A percentile compares a stretch with the other conserved stretches of the same genome.
These are phyloP conservation scores for Hypomontagnella monticulosa DNA, from an alignment of 495 filamentous ascomycete genomes.

Conservation along the genomic window DNA sequence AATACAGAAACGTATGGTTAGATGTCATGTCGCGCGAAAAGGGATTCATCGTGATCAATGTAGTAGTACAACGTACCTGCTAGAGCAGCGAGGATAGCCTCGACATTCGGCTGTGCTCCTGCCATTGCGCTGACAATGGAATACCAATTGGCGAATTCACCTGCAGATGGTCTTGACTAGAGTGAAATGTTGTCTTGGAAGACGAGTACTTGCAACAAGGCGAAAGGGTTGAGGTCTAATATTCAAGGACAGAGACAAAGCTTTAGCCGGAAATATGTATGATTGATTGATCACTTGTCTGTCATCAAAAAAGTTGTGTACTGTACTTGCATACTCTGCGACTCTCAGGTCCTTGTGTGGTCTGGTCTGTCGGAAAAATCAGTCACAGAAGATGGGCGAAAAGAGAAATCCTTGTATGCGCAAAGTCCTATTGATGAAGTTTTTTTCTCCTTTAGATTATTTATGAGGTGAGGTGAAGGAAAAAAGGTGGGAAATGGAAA, in stretches of 20 bases:
- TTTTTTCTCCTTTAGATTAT: background rate
- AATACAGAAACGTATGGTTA: conserved; percentile 7
- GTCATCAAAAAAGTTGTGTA: background rate
- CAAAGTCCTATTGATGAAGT: no score
- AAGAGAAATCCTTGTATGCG: no score
- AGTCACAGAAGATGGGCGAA: no score
- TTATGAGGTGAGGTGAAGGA: background rate
- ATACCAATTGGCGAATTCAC: background rate
- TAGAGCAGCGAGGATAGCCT: conserved; percentile 24
- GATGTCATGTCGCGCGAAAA: conserved; percentile 13
- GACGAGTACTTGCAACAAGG: conserved; percentile 10
- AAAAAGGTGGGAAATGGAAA: conserved; percentile 2
- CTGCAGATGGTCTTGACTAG: background rate
- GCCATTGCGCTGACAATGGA: conserved; percentile 31
- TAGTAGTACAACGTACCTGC: conserved; percentile 19
- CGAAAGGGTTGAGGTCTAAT: conserved; percentile 9
- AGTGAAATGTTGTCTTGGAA: background rate
- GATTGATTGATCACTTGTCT: conserved; percentile 2
- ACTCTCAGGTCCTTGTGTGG: no score
- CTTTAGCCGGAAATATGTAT: conserved; percentile 2
- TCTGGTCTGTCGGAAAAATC: no score
- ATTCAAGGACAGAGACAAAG: conserved; percentile 6
- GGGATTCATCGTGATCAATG: no score
- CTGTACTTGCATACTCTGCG: no score
- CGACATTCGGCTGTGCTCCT: conserved; percentile 25